Conservation (phyloP, 2,329 filamentous ascomycete species). For the Penicillium sp. region DNA sequence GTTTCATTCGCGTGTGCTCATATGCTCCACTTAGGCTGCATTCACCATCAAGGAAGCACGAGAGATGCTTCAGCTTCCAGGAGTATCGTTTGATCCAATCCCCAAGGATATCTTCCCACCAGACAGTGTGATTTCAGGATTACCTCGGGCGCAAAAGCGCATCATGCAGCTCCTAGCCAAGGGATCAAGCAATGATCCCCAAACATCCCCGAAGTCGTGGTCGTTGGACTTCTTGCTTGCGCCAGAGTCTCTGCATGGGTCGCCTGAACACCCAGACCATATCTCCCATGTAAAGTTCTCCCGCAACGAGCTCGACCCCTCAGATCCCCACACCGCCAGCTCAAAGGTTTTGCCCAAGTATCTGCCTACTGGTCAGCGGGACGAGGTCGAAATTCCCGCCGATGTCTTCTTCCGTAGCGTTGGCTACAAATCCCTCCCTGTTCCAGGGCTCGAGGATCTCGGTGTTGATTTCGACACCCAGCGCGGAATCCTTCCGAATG, state of each 20-base stretch:
- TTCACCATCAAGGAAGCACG: slow-evolving; percentile 95
- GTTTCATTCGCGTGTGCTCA: slow-evolving; percentile 5
- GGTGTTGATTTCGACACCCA: slow-evolving; percentile 76
- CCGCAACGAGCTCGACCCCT: slow-evolving; percentile 53
- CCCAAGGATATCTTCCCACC: slow-evolving; percentile 66
- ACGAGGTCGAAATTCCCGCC: slow-evolving; percentile 58
- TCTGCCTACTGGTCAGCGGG: slow-evolving; percentile 51
- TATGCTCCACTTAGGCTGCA: slow-evolving; percentile 62
- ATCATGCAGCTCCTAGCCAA: slow-evolving; percentile 80
- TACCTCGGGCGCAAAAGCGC: slow-evolving; percentile 74
- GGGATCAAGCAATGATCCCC: slow-evolving; percentile 60
- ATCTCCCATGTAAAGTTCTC: slow-evolving; percentile 70
- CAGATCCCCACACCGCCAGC: slow-evolving; percentile 55
- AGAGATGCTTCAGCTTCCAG: slow-evolving; percentile 77
- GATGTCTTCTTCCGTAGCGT: slow-evolving; percentile 88
- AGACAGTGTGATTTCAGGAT: slow-evolving; percentile 59
- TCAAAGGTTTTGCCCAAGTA: slow-evolving; percentile 51
- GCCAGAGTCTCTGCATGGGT: slow-evolving; percentile 67
- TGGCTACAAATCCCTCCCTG: slow-evolving; percentile 80
- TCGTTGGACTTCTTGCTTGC: slow-evolving; percentile 83
- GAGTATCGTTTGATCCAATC: slow-evolving; percentile 71
- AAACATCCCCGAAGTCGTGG: slow-evolving; percentile 68
- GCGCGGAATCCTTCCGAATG: slow-evolving; percentile 79
- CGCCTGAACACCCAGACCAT: slow-evolving; percentile 44
- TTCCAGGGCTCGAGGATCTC: slow-evolving; percentile 72